A percentile compares a stretch with the other conserved stretches of the same genome.
Evolutionary conservation across 2,329 filamentous ascomycete species (phyloP).

Genomic region (Pseudogymnoascus sp.): DNA sequence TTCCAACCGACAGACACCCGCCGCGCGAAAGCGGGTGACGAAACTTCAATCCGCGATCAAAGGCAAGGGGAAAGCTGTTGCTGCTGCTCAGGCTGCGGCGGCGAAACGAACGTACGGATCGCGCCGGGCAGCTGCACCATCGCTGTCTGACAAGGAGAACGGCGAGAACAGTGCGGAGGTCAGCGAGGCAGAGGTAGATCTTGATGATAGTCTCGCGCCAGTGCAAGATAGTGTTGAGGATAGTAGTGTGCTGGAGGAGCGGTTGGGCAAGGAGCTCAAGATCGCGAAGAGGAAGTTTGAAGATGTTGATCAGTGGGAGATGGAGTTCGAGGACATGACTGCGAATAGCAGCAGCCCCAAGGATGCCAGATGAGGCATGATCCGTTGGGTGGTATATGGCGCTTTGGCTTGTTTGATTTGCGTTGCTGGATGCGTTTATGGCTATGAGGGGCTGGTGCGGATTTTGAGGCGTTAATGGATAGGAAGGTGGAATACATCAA

Average conservation of each 20-base stretch:
- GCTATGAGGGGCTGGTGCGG: background rate
- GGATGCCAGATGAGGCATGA: constrained; percentile 39
- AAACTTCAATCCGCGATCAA: constrained; percentile 22
- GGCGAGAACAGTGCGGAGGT: constrained; percentile 33
- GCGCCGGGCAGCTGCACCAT: constrained; percentile 24
- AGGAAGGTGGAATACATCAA: background rate
- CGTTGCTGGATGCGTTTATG: background rate
- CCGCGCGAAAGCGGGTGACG: constrained; percentile 24
- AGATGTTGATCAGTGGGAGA: constrained; percentile 63
- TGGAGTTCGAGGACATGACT: constrained; percentile 60
- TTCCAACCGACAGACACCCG: constrained; percentile 25
- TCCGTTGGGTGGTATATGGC: background rate
- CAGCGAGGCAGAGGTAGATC: constrained; percentile 30
- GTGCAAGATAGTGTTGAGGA: constrained; percentile 39
- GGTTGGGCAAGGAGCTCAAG: constrained; percentile 44
- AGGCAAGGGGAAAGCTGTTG: constrained; percentile 16
- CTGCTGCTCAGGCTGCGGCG: constrained; percentile 16
- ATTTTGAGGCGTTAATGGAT: background rate
- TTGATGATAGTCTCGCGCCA: constrained; percentile 38
- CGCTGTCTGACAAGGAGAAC: constrained; percentile 54
- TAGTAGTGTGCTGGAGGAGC: constrained; percentile 34
- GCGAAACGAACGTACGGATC: constrained; percentile 44
- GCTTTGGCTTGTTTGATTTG: background rate
- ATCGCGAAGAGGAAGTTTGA: constrained; percentile 57
- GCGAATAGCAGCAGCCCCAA: constrained; percentile 47